Evolutionary conservation across 345 rosid species (phyloP).

Genomic region (Sisymbrium altissimum): DNA sequence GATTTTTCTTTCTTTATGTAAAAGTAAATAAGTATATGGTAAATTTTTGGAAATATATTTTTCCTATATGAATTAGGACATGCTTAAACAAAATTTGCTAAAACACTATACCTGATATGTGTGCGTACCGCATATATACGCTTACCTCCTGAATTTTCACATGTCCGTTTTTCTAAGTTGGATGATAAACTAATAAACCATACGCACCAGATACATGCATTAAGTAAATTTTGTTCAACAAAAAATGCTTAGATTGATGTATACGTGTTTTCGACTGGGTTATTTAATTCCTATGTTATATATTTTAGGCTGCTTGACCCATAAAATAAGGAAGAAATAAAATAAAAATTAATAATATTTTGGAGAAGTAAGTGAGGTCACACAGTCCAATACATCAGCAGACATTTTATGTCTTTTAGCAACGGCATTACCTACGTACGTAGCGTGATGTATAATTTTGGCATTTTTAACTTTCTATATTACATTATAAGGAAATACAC

Average conservation of each 20-base stretch:
- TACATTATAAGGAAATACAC: slow-evolving; percentile 10
- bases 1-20: not conserved
- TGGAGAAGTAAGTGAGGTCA: slow-evolving; percentile 35
- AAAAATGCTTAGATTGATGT: not conserved
- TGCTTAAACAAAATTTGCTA: not conserved
- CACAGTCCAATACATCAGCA: slow-evolving; percentile 35
- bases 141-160: not conserved
- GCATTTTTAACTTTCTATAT: slow-evolving; percentile 22
- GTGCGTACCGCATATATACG: no score
- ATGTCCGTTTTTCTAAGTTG: not conserved
- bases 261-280: slow-evolving; percentile 20
- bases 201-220: not conserved
- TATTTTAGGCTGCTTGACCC: slow-evolving; percentile 27
- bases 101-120: no score
- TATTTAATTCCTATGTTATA: not conserved
- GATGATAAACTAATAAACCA: not conserved
- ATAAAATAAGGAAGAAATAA: slow-evolving; percentile 22
- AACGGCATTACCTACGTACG: slow-evolving; percentile 28
- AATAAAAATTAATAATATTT: not conserved
- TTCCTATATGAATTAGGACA: not conserved
- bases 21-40: not conserved
- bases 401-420: slow-evolving; percentile 35
- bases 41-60: not conserved
- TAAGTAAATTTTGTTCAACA: not conserved
- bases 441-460: slow-evolving; percentile 38